Conservation (phyloP, 148 eudicot genomes). For the Nyssa sinensis region DNA sequence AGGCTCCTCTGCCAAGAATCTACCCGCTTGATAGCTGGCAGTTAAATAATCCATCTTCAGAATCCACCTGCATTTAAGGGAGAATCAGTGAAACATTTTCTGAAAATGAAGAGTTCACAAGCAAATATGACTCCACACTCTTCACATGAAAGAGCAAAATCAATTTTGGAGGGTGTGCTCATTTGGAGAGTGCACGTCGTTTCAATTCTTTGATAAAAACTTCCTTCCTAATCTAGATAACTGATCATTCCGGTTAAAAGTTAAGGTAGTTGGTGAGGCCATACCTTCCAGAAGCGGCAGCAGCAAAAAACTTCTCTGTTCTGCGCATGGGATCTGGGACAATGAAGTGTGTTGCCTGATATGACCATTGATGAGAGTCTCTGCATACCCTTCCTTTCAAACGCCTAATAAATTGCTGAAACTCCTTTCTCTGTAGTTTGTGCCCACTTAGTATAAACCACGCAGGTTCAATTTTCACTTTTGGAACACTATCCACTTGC, state of each 20-base stretch:
- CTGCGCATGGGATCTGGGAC: conserved; percentile 84
- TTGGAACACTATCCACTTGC: background rate
- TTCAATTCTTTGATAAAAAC: too few relatives aligned
- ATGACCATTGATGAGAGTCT: conserved; percentile 95
- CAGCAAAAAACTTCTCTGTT: conserved; percentile 96
- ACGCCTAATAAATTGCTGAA: conserved; percentile 69
- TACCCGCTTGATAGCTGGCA: conserved; percentile 74
- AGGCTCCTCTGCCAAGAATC: conserved; percentile 79
- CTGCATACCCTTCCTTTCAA: conserved; percentile 85
- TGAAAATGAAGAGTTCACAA: background rate
- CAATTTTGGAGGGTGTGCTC: background rate
- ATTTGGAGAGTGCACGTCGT: background rate
- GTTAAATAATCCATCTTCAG: conserved; percentile 83
- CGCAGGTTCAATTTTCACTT: conserved; percentile 41
- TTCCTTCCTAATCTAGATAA: background rate
- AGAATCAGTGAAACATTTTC: conserved; percentile 12
- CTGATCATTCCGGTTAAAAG: background rate
- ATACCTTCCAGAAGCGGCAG: conserved; percentile 97
- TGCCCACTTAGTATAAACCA: conserved; percentile 87
- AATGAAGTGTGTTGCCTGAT: conserved; percentile 94
- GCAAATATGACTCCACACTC: background rate
- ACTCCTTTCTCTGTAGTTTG: conserved; percentile 85
- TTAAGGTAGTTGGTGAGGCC: background rate
- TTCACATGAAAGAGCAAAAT: background rate
- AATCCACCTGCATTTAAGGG: conserved; percentile 71